These are phyloP conservation scores for Auriculariales sp. DNA, from an alignment of 768 basidiomycete genomes.

Conservation along the genomic window DNA sequence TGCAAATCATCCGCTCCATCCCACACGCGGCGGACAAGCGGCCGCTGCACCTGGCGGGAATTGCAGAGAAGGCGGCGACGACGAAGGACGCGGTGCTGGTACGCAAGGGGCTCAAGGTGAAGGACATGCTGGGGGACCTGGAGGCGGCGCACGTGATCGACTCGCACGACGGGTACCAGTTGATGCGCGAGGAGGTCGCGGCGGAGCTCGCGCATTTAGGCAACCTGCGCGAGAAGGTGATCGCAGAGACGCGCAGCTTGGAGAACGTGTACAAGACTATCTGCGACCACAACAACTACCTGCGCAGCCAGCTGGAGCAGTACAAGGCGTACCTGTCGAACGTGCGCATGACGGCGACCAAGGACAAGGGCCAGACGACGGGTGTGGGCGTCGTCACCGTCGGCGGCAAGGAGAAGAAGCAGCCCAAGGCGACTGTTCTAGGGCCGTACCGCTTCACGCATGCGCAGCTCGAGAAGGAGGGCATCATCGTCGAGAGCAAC, in stretches of 20 bases:
- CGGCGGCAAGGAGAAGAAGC: slow-evolving; percentile 95
- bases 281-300: slow-evolving; percentile 96
- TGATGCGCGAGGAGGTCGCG: slow-evolving; percentile 95
- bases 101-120: slow-evolving; percentile 96
- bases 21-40: slow-evolving; percentile 71
- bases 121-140: slow-evolving; percentile 94
- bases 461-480: slow-evolving; percentile 96
- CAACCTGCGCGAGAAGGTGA: slow-evolving; percentile 89
- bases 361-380: slow-evolving; percentile 75
- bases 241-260: slow-evolving; percentile 80
- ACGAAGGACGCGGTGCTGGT: slow-evolving; percentile 95
- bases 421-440: slow-evolving; percentile 65
- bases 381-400: slow-evolving; percentile 92
- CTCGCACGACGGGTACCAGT: slow-evolving; percentile 63
- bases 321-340: slow-evolving; percentile 99
- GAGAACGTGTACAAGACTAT: slow-evolving; percentile 99
- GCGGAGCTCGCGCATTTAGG: slow-evolving; percentile 94
- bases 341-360: slow-evolving; percentile 77
- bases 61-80: slow-evolving; percentile 92
- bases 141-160: slow-evolving; percentile 86
- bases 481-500: slow-evolving; percentile 97
- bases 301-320: slow-evolving; percentile 91
- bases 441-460: slow-evolving; percentile 98
- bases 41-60: slow-evolving; percentile 75
- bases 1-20: slow-evolving; percentile 90